These are phyloP conservation scores for Verticillium nonalfalfae DNA, from an alignment of 2,329 filamentous ascomycete species.

Conservation along the genomic window DNA sequence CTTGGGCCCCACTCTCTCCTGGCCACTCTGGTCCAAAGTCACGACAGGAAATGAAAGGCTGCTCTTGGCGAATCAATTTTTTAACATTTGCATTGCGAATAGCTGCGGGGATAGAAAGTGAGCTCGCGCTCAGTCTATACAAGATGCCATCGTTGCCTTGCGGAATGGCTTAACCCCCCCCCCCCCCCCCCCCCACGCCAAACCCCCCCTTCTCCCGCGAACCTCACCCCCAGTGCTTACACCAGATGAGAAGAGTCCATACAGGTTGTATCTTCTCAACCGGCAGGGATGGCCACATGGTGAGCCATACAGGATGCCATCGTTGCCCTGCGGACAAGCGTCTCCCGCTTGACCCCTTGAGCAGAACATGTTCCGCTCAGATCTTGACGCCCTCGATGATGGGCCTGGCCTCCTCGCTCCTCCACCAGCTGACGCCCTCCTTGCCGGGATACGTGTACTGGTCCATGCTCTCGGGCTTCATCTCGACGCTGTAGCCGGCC, in stretches of 20 bases:
- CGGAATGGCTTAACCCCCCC: slow-evolving; percentile 2
- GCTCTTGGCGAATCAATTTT: background rate
- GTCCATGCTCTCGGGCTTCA: slow-evolving; percentile 86
- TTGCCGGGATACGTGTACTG: slow-evolving; percentile 69
- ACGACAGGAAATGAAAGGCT: background rate
- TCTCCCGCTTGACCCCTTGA: slow-evolving; percentile 8
- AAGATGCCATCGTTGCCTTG: slow-evolving; percentile 14
- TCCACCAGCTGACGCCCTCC: slow-evolving; percentile 80
- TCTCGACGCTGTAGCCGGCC: slow-evolving; percentile 87
- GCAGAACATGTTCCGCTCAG: slow-evolving; percentile 17
- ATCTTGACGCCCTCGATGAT: slow-evolving; percentile 62
- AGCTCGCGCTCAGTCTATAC: slow-evolving; percentile 6
- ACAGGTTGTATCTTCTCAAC: background rate
- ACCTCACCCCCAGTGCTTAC: background rate
- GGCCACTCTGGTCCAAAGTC: background rate
- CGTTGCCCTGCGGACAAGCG: slow-evolving; percentile 23
- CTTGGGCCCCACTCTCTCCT: background rate
- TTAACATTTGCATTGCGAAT: slow-evolving; percentile 1
- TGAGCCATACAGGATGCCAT: slow-evolving; percentile 18
- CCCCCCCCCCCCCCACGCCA: background rate
- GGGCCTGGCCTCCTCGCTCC: slow-evolving; percentile 66
- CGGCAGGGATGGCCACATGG: slow-evolving; percentile 5
- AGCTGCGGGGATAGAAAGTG: slow-evolving; percentile 5
- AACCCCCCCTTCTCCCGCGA: slow-evolving; percentile 1
- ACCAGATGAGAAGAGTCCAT: background rate